A percentile compares a stretch with the other conserved stretches of the same genome.
These are phyloP conservation scores for Zelonia costaricensis DNA, from an alignment of 208 protist genomes.

Conservation along the genomic window DNA sequence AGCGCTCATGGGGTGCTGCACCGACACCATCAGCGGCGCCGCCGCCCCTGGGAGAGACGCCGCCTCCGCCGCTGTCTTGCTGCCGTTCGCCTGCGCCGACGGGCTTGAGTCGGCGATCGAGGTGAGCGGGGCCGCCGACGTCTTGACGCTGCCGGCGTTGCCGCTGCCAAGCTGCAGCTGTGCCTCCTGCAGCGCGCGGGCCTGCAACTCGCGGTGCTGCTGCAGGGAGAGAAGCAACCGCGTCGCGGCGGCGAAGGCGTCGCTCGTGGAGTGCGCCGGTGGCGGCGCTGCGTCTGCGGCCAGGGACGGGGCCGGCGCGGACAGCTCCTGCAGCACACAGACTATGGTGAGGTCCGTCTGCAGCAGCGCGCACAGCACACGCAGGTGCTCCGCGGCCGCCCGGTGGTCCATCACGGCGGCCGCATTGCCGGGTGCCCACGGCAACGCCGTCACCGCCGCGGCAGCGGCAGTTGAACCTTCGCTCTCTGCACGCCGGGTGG, in stretches of 20 bases:
- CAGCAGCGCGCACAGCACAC: slow-evolving; percentile 15
- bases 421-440: not conserved
- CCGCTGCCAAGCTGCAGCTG: slow-evolving; percentile 4
- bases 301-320: no score
- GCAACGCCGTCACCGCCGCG: not conserved
- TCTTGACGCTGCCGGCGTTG: not conserved
- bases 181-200: slow-evolving; percentile 11
- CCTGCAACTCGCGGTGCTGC: slow-evolving; percentile 17
- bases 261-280: not conserved
- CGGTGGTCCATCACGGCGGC: slow-evolving; percentile 15
- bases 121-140: not conserved
- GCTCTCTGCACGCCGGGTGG: no score
- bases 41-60: no score
- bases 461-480: not conserved
- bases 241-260: slow-evolving; percentile 8
- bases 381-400: slow-evolving; percentile 20
- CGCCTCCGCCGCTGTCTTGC: not conserved
- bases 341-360: slow-evolving; percentile 28
- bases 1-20: slow-evolving; percentile 38
- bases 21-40: slow-evolving; percentile 30
- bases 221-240: slow-evolving; percentile 20
- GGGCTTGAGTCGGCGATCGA: not conserved
- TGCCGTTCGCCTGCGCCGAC: not conserved
- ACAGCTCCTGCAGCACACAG: slow-evolving; percentile 47
- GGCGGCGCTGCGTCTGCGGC: no score